Base-by-base conservation (phyloP, 768 basidiomycete genomes). In the Tephrocybe sp. region DNA sequence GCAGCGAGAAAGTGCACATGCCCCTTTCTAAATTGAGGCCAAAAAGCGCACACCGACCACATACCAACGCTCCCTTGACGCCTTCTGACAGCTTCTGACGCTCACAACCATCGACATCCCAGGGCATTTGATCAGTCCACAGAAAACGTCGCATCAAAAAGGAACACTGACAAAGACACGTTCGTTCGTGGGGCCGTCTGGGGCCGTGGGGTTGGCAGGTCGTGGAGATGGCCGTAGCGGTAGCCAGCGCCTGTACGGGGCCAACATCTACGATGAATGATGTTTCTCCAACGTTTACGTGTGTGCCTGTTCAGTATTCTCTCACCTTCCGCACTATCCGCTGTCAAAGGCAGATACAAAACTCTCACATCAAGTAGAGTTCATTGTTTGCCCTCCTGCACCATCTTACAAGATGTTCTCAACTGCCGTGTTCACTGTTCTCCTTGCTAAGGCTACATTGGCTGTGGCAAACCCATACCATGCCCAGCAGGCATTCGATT, bases 381-480 rank as follows among this genome's bases (percentile, higher is more conserved):
- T n/a, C 33, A 4, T n/a, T 34, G 9, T 7, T 51, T 30, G 50
- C 55, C 45, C 62, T 38, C 11, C 27, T 19, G 24, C 22, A 13
- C 45, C 31, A 36, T 31, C 25, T 25, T 24, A 11, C 43, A 19
- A 23, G 23, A 50, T 57, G 53, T 30, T 57, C 22, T 34, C 53
- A 23, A 25, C 24, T 21, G 19, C 48, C 23, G 22, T 57, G 37
- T 18, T 45, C 5, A 39, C 23, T 10, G 22, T 47, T 15, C 34
- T 57, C 2, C n/a, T 54, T 21, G 24, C 39, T 19, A 25, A 41
- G 12, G 22, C 36, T 10, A 25, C 44, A 27, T 9, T 49, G 23
- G 40, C 21, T 27, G 15, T 45, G 30, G 53, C 42, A 44, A 40
- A 37, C 10, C 54, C 54, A 6, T n/a, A n/a, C n/a, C n/a, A n/a